Evolutionary conservation across 2,329 filamentous ascomycete species (phyloP), one percentile per base, ranked within the genome.

Genomic region (Ampelomyces quisqualis): DNA sequence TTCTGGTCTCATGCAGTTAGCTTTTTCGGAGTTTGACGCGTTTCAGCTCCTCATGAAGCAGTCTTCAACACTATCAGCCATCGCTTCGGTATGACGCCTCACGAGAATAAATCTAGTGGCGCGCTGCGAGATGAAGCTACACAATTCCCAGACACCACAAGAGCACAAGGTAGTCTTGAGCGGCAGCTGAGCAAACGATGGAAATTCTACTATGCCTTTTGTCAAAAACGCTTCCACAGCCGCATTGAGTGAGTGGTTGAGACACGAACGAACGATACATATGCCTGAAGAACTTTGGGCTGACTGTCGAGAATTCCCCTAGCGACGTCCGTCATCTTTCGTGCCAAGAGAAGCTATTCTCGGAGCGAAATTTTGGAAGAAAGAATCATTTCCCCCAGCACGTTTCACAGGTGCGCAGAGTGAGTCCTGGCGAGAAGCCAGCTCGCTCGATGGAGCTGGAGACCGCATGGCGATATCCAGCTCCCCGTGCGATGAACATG

Each of bases 251-350:
- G 76, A 76, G 54, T 78, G 76, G 76, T 71, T 74, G 49, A 73
- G 82, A 39, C 83, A 86, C 59, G 83, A 86, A 56, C 5, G 67
- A 82, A 41, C 81, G 81, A 60, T 62, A 81, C 47, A 86, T 79
- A 8, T 75, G 84, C 64, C 74, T 9, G 47, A 53, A 30, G 53
- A 58, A 33, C 38, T 57, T 2, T 60, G 53, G 53, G 39, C 58
- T 7, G 58, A 53, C 40, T 58, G 57, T 32, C 57, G 55, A 4
- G 38, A 47, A 72, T 2, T 77, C 77, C 45, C 53, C 60, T 7
- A 57, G 58, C 43, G 45, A 23, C 78, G 76, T 57, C 73, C 73
- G 13, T 49, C 77, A 72, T 57, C 63, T 68, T 22, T 64, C 77
- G 5, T 86, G 84, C 56, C 77, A 78, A 44, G 80, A 84, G 56